Base-by-base conservation (phyloP, 352 stramenopile species). In the Pythium apleroticum region DNA sequence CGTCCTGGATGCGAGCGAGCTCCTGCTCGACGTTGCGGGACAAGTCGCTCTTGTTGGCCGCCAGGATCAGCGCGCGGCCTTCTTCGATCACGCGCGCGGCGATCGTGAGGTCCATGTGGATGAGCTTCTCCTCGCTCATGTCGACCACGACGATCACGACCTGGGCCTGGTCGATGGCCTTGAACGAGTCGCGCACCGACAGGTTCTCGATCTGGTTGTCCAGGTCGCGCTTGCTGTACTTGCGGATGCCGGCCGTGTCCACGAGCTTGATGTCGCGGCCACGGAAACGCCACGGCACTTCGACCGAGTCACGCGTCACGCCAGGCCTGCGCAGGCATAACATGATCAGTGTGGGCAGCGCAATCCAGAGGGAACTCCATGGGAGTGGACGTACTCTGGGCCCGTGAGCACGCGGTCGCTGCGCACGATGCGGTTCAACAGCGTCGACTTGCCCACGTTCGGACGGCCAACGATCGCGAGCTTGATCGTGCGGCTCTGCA, bases 31-130 rank as follows among this genome's bases (percentile, higher is more conserved):
- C 74, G 58, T 76, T 62, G 15, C 69, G 64, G 0, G 74, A 68
- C 15, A 93, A 63, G 37, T 95, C 86, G 54, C 78, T 84, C 62
- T 95, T 95, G 73, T 95, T 95, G 25, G 84, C 86, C 3, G 74
- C 81, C 37, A 95, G 74, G 28, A 95, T 84, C 5, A 95, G 69
- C 4, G 71, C 83, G 30, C 84, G 84, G 8, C 86, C 86, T 65
- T 95, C 82, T 52, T 95, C 84, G 37, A 95, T 84, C 56, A 93
- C 84, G 11, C 79, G 80, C 53, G 91, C 80, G 4, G 86, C 86
- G 62, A 95, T 95, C 17, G 86, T 93, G 20, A 93, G 73, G 58
- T 95, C 86, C 81, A 95, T 89, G 72, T 95, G 81, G 58, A 92
- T 91, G 31, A 95, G 75, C 62, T 93, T 89, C 11, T 83, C 72